Base-by-base conservation (phyloP, 441 rosid genomes). In the Erodium moschatum region DNA sequence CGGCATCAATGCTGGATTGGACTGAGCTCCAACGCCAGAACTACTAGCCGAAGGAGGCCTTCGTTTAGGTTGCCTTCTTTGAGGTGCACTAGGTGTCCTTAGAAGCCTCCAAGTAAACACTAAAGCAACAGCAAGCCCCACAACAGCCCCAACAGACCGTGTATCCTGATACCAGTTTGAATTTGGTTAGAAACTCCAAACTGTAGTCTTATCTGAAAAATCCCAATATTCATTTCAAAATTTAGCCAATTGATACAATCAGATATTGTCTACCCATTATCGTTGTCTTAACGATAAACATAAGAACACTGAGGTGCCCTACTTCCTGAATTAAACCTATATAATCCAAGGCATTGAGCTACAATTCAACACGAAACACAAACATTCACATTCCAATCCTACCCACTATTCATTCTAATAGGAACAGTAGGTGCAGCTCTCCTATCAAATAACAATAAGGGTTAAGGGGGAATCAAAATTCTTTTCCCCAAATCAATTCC, bases 81-180 rank as follows among this genome's bases (percentile, higher is more conserved):
- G 87, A 69, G 82, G 81, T 54, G 75, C 85, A 27, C 76, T 65
- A n/a, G 96, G 87, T 15, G 96, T 76, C 77, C 96, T 86, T 66
- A 87, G 70, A 61, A 89, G 73, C 68, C 94, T 87, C 91, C 93
- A 91, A 0, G 96, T 87, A 69, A 91, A 91, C 33, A 88, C 85
- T 64, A 94, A 81, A 1, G 97, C 97, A 33, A 94, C 87, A 56
- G 99, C 96, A 74, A 94, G 86, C 35, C 99, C 99, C 2, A 96
- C 99, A 66, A 91, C 83, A 38, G 97, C 97, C 69, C 99, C 97
- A 65, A 85, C 85, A 6, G 97, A 91, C 64, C 91, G 75, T 16
- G 94, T 78, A 83, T 89, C 97, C 97, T 94, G 78, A 65, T 52
- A 61, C 46, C 70, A 76, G 64, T 56, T 38, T 12, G 13, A 63